These are phyloP conservation scores for Arthroderma uncinatum DNA, from an alignment of 2,329 filamentous ascomycete species.

Conservation along the genomic window DNA sequence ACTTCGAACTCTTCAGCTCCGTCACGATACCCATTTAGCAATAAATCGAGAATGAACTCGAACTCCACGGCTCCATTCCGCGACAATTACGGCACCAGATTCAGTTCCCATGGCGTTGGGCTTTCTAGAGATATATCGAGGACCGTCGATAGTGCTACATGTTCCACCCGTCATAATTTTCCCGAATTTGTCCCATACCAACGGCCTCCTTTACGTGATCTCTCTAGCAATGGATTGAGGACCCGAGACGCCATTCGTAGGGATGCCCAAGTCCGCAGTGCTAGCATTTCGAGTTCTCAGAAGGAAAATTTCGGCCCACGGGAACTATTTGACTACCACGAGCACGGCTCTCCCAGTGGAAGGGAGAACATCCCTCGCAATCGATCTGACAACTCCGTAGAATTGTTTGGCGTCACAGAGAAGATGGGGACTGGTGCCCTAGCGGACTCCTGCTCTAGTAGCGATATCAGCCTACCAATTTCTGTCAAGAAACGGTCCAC, in stretches of 20 bases:
- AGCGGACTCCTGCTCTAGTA: neutral
- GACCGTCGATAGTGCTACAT: no score
- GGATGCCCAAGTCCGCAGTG: conserved; percentile 32
- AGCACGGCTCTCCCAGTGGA: neutral
- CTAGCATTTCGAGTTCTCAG: conserved; percentile 26
- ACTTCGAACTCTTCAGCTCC: neutral
- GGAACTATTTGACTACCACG: conserved; percentile 2
- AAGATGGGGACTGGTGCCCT: no score
- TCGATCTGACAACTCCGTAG: neutral
- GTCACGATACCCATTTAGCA: no score
- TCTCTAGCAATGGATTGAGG: conserved; percentile 19
- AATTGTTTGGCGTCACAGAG: neutral
- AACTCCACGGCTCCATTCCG: no score
- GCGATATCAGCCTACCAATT: neutral
- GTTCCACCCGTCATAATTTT: no score
- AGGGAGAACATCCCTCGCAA: neutral
- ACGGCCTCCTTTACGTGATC: conserved; percentile 23
- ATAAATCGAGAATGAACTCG: no score
- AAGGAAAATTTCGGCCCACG: conserved; percentile 33
- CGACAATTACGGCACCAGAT: neutral
- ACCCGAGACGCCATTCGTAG: conserved; percentile 31
- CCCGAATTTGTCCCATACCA: neutral
- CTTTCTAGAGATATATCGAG: neutral
- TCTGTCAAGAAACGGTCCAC: neutral
- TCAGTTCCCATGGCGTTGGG: neutral